These are phyloP conservation scores for Penicillium chermesinum DNA, from an alignment of 495 filamentous ascomycete genomes.

Conservation along the genomic window DNA sequence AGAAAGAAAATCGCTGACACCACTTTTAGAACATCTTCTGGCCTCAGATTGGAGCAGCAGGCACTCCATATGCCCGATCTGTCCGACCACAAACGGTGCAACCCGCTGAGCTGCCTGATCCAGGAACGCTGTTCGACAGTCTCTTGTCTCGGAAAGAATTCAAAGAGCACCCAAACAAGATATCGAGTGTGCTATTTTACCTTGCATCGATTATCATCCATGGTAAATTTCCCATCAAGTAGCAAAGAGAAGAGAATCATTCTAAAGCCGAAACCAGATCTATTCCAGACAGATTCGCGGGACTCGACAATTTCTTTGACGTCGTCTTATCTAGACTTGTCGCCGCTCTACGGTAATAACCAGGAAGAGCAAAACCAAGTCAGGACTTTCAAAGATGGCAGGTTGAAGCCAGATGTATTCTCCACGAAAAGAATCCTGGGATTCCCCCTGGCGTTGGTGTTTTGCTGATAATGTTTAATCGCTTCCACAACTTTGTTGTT, in stretches of 20 bases:
- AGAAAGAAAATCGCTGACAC: neutral
- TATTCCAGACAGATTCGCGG: slow-evolving; percentile 56
- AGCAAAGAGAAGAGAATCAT: neutral
- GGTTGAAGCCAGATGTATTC: slow-evolving; percentile 78
- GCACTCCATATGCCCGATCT: slow-evolving; percentile 67
- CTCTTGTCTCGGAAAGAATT: slow-evolving; percentile 59
- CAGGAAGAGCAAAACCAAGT: slow-evolving; percentile 68
- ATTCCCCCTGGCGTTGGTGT: slow-evolving; percentile 83
- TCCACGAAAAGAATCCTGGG: slow-evolving; percentile 70
- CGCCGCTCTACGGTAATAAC: slow-evolving; percentile 81
- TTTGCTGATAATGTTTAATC: slow-evolving; percentile 66
- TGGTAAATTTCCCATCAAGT: slow-evolving; percentile 30
- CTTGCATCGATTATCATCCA: slow-evolving; percentile 89
- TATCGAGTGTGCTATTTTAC: slow-evolving; percentile 86
- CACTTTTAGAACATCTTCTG: slow-evolving; percentile 47
- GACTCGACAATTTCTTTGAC: slow-evolving; percentile 60
- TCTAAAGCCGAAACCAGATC: slow-evolving; percentile 30
- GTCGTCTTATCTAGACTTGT: slow-evolving; percentile 80
- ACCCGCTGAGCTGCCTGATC: slow-evolving; percentile 65
- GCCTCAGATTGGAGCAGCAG: slow-evolving; percentile 61
- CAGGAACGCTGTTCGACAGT: slow-evolving; percentile 72
- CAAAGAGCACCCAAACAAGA: slow-evolving; percentile 67
- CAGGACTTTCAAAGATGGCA: slow-evolving; percentile 75
- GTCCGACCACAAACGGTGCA: slow-evolving; percentile 59
- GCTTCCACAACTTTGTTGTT: slow-evolving; percentile 73